These are phyloP conservation scores for Ogataea henricii DNA, from an alignment of 805 yeast species.

Conservation along the genomic window DNA sequence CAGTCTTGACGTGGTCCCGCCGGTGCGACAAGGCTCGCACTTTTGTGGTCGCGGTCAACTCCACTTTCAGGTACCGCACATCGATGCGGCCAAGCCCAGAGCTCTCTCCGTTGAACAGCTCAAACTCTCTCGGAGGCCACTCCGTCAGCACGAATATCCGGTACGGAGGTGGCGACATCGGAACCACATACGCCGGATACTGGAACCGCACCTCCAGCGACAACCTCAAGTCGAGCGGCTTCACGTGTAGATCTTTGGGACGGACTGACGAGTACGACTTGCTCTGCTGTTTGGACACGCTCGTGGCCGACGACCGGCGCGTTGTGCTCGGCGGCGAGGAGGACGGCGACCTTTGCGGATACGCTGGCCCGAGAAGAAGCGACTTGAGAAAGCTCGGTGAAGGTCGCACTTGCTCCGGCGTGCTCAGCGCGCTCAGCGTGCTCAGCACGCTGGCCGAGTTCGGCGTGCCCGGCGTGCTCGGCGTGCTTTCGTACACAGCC, in stretches of 20 bases:
- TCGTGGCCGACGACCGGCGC: constrained; percentile 14
- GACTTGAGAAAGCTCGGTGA: constrained; percentile 35
- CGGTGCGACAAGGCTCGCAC: constrained; percentile 30
- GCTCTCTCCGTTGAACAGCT: constrained; percentile 42
- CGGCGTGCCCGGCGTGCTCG: constrained; percentile 6
- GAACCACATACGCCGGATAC: constrained; percentile 49
- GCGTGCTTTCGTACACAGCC: constrained; percentile 34
- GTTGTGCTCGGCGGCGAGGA: neutral
- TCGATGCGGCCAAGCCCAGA: constrained; percentile 51
- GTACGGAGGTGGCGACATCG: constrained; percentile 37
- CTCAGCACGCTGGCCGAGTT: constrained; percentile 4
- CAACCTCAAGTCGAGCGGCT: constrained; percentile 40
- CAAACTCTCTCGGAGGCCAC: constrained; percentile 24
- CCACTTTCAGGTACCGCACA: constrained; percentile 42
- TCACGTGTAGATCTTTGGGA: constrained; percentile 27
- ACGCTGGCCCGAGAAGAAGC: constrained; percentile 25
- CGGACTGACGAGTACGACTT: constrained; percentile 13
- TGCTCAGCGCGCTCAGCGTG: neutral
- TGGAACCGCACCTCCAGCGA: constrained; percentile 51
- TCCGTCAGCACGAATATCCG: constrained; percentile 26
- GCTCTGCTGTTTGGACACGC: constrained; percentile 10
- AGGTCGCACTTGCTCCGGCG: constrained; percentile 2
- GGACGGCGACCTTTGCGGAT: neutral
- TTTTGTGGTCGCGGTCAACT: constrained; percentile 31
- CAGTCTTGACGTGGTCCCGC: constrained; percentile 15